Evolutionary conservation across 2,329 filamentous ascomycete genomes (phyloP), one percentile per base, ranked within the genome.

Genomic region (Fusarium multiceps): DNA sequence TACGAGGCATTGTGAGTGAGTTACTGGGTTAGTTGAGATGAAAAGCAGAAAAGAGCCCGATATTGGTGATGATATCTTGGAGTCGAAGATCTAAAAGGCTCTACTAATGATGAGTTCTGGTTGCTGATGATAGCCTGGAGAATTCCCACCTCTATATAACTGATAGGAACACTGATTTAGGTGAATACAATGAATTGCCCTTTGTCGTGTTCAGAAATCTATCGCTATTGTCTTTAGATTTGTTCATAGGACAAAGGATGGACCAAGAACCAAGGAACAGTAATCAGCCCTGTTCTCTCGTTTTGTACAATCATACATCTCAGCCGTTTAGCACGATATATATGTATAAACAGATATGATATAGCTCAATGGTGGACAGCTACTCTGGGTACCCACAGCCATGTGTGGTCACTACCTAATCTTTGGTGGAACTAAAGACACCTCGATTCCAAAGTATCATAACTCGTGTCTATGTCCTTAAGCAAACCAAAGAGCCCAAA

Each of bases 401-500:
- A 30, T 18, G n/a, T 9, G 18, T 23, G 4, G n/a, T 23, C 18
- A 16, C 23, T 37, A 11, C 9, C 34, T 37, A 37, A 6, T 37
- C 18, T 37, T 37, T 37, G 34, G 18, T 37, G 34, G 18, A 37
- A 37, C 18, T n/a, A n/a, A 37, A n/a, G 18, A n/a, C 11, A 10
- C 34, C 18, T 37, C 34, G 18, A 37, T 37, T 37, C 34, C 34
- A 37, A n/a, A n/a, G 18, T 23, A 59, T 59, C 41, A n/a, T 42
- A 27, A 30, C 60, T 65, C 46, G 46, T 57, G 49, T 59, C 28
- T 50, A 41, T 21, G 20, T 41, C 46, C 50, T 21, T 30, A 32
- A 54, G 25, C 55, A 55, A 42, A 28, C 37, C 41, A 54, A 23
- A 50, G 34, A 48, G 45, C 59, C 49, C 62, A 56, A 70, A 54